phyloP scores from a whole-genome alignment of 2,329 filamentous ascomycete genomes.

The Xylaria sp. region DNA sequence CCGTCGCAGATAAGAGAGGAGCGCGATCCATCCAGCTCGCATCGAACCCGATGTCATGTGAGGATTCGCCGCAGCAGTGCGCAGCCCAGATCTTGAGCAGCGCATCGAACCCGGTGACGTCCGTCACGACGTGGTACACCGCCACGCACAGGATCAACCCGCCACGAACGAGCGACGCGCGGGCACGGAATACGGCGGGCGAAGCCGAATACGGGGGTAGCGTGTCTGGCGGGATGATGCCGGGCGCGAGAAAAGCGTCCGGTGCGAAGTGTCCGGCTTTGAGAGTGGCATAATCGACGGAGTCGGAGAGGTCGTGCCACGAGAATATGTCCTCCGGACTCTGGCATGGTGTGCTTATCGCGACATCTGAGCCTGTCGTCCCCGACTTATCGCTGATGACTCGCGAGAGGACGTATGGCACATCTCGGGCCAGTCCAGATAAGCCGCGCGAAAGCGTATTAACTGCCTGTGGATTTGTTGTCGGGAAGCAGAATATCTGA shows the following conservation, averaged over 20 bases:
- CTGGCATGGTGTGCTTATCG: slow-evolving; percentile 37
- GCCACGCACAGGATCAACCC: slow-evolving; percentile 45
- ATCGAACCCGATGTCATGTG: slow-evolving; percentile 36
- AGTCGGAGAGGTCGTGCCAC: slow-evolving; percentile 39
- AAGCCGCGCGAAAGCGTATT: slow-evolving; percentile 39
- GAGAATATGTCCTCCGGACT: slow-evolving; percentile 41
- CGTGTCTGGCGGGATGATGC: slow-evolving; percentile 39
- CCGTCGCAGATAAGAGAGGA: slow-evolving; percentile 21
- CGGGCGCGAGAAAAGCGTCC: slow-evolving; percentile 34
- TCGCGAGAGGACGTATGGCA: slow-evolving; percentile 46
- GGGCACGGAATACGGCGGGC: slow-evolving; percentile 45
- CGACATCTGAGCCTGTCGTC: slow-evolving; percentile 28
- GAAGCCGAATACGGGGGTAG: slow-evolving; percentile 38
- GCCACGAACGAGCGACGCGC: slow-evolving; percentile 41
- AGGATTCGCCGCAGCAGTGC: slow-evolving; percentile 40
- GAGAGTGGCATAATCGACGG: slow-evolving; percentile 41
- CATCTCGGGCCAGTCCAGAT: slow-evolving; percentile 35
- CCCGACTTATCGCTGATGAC: slow-evolving; percentile 30
- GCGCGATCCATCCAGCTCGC: slow-evolving; percentile 41
- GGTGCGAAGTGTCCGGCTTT: slow-evolving; percentile 43
- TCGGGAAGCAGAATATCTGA: slow-evolving; percentile 47
- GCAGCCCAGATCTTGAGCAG: slow-evolving; percentile 48
- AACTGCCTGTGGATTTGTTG: slow-evolving; percentile 27
- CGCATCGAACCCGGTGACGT: slow-evolving; percentile 47
- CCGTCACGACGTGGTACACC: slow-evolving; percentile 45